A percentile compares a stretch with the other conserved stretches of the same genome.
Conservation (phyloP, 2,329 filamentous ascomycete species). For the Remersonia thermophila region DNA sequence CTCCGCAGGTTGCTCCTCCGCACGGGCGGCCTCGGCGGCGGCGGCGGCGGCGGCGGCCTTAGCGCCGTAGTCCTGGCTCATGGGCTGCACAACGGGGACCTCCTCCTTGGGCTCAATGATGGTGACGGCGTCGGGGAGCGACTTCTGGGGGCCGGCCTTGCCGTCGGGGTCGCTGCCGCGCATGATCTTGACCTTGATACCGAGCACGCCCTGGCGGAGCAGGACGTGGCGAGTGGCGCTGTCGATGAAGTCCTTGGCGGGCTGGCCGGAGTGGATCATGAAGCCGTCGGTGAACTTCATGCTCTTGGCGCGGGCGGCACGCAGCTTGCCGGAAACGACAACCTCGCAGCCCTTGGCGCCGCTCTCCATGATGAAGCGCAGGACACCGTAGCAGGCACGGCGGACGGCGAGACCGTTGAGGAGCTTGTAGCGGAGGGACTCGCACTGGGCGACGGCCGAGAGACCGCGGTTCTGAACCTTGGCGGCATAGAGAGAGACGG, state of each 20-base stretch:
- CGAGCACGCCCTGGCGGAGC: constrained; percentile 97
- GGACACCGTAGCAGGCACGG: constrained; percentile 98
- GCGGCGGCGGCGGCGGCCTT: constrained; percentile 62
- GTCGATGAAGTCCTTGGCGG: constrained; percentile 99
- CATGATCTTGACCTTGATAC: constrained; percentile 99
- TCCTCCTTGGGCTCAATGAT: constrained; percentile 99
- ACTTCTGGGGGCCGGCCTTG: constrained; percentile 96
- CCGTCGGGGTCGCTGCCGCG: constrained; percentile 97
- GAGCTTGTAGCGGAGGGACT: constrained; percentile 99
- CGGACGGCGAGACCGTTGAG: constrained; percentile 98
- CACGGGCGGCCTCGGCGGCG: constrained; percentile 47
- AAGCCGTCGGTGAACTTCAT: constrained; percentile 99
- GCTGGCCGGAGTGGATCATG: constrained; percentile 99
- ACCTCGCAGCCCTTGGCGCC: constrained; percentile 99
- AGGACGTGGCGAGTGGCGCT: constrained; percentile 97
- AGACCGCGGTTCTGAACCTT: constrained; percentile 99
- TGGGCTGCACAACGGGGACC: constrained; percentile 84
- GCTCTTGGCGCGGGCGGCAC: constrained; percentile 97
- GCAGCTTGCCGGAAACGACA: constrained; percentile 97
- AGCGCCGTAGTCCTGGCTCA: constrained; percentile 96
- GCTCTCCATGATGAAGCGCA: constrained; percentile 99
- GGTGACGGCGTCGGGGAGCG: constrained; percentile 94
- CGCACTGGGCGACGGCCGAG: constrained; percentile 98
- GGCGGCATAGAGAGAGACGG: constrained; percentile 97
- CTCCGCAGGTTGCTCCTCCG: constrained; percentile 41